A percentile compares a stretch with the other conserved stretches of the same genome.
These are phyloP conservation scores for Spizellomyces punctatus DNA, from an alignment of 192 early-diverging fungal species.

Conservation along the genomic window DNA sequence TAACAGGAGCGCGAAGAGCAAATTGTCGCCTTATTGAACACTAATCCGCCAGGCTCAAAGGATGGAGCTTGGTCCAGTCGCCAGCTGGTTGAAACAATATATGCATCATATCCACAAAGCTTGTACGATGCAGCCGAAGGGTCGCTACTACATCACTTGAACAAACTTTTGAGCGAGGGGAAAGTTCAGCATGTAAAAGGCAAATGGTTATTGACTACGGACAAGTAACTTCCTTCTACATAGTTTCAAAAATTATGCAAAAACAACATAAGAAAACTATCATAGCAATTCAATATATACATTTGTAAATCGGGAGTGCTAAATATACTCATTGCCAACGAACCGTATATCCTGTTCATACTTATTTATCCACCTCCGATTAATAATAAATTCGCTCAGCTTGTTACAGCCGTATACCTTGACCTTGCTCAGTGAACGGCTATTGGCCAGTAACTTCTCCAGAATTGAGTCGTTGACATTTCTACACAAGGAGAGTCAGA, in stretches of 20 bases:
- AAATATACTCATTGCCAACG: slow-evolving; percentile 49
- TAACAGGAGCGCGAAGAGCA: slow-evolving; percentile 2
- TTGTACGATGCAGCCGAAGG: slow-evolving; percentile 7
- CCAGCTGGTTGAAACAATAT: too few relatives aligned
- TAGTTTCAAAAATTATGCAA: background rate
- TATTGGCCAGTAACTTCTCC: slow-evolving; percentile 52
- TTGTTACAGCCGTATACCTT: slow-evolving; percentile 76
- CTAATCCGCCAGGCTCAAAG: too few relatives aligned
- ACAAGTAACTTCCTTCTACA: background rate
- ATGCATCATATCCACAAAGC: background rate
- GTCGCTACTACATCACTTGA: background rate
- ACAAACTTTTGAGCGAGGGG: slow-evolving; percentile 16
- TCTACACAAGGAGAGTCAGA: slow-evolving; percentile 20
- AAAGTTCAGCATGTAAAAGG: background rate
- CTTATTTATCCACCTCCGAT: slow-evolving; percentile 27
- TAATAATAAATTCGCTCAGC: slow-evolving; percentile 48
- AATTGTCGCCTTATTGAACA: background rate
- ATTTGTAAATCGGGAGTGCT: background rate
- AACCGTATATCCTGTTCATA: slow-evolving; percentile 35
- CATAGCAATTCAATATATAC: background rate
- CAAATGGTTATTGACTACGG: background rate
- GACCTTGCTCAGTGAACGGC: slow-evolving; percentile 54
- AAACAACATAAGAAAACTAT: background rate
- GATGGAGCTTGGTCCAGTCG: too few relatives aligned
- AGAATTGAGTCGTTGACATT: slow-evolving; percentile 72